Base-by-base conservation (phyloP, 176 grass and related monocot genomes). In the Lolium rigidum region DNA sequence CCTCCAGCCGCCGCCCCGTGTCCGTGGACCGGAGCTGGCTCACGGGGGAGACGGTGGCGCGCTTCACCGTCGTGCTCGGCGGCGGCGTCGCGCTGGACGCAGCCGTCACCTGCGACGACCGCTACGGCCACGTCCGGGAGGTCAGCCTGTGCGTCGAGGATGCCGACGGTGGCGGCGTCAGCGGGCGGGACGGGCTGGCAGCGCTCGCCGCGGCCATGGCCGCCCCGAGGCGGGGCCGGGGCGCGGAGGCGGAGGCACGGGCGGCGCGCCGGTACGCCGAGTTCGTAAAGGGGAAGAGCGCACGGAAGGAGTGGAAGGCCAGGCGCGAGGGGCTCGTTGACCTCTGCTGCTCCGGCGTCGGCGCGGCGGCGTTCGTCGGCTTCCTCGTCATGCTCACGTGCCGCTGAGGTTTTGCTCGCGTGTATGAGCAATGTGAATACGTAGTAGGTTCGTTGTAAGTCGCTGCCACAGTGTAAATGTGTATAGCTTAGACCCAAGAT, bases 1-100 rank as follows among this genome's bases (percentile, higher is more conserved):
- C 86, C 51, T 91, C 94, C 3, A 93, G 94, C 78, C 86, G 89
- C 38, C 78, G 84, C 0, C 89, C 89, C 2, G 94, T 93, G 1
- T 7, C 78, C 59, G 80, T 96, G 1, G 77, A 89, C 54, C 87
- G 89, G 61, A 84, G 76, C 67, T 93, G 84, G 89, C 84, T 87
- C 87, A 93, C 0, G 84, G 7, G 94, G 86, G 76, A 93, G 75
- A 6, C 77, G 80, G 60, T 91, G 46, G 55, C 87, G 15, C 84
- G 89, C 54, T 93, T 93, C 87, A 83, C 83, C 12, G 73, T 85
- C 6, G 79, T 96, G 76, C 70, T 88, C 17, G 71, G 76, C 37
- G 9, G 67, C 88, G 67, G 70, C 62, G 81, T 70, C 28, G 90
- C 90, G 9, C 72, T 91, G 9, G 76, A 26, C 58, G 87, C 83